These are phyloP conservation scores for Mycena kentingensis DNA, from an alignment of 768 basidiomycete genomes.

Conservation along the genomic window DNA sequence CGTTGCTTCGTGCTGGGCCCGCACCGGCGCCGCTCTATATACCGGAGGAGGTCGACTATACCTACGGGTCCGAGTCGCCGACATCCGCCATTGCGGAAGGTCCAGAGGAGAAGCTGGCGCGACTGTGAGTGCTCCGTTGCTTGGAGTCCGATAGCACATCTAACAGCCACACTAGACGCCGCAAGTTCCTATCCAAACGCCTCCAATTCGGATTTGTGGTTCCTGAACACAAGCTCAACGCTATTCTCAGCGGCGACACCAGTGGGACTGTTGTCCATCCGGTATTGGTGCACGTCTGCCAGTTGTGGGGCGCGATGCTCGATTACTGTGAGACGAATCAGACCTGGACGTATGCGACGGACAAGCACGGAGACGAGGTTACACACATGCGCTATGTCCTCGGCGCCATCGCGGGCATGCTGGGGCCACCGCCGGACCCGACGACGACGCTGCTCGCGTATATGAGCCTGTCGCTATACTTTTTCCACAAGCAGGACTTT, in stretches of 20 bases:
- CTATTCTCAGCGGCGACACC: constrained; percentile 10
- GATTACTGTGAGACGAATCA: constrained; percentile 10
- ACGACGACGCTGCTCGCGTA: constrained; percentile 9
- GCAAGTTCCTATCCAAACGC: constrained; percentile 11
- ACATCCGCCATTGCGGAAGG: background rate
- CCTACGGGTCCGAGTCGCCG: background rate
- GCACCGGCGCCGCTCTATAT: background rate
- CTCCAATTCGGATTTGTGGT: constrained; percentile 14
- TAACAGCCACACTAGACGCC: constrained; percentile 11
- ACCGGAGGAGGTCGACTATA: background rate
- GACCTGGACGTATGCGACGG: constrained; percentile 13
- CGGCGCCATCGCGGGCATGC: constrained; percentile 12
- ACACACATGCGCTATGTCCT: constrained; percentile 21
- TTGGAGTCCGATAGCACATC: background rate
- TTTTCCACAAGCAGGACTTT: constrained; percentile 16
- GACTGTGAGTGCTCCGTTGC: constrained; percentile 6
- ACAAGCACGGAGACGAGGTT: constrained; percentile 13
- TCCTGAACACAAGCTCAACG: constrained; percentile 8
- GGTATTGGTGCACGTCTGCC: constrained; percentile 16
- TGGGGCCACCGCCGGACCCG: constrained; percentile 12
- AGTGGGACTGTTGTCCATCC: constrained; percentile 17
- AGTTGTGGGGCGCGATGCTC: constrained; percentile 21
- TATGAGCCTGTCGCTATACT: constrained; percentile 15
- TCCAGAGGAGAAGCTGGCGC: constrained; percentile 9
- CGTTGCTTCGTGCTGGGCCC: no score